Conservation (phyloP, 1,284 basidiomycete genomes). For the Apiotrichum montevideense region DNA sequence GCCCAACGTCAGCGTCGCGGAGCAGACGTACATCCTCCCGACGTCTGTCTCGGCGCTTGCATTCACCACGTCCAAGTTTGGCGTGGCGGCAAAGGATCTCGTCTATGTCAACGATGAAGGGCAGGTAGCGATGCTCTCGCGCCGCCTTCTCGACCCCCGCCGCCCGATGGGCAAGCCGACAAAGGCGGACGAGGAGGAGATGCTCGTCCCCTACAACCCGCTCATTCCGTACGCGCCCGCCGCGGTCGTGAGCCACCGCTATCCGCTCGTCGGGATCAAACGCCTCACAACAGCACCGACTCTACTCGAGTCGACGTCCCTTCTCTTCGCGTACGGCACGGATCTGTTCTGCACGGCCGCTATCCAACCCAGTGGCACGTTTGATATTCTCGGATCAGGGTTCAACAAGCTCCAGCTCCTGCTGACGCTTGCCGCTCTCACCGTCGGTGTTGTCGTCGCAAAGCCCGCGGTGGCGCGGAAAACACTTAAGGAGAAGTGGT, state of each 20-base stretch:
- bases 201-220: slow-evolving; percentile 77
- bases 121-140: slow-evolving; percentile 69
- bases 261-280: slow-evolving; percentile 61
- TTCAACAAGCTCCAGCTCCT: slow-evolving; percentile 94
- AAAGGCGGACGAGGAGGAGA: slow-evolving; percentile 73
- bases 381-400: slow-evolving; percentile 82
- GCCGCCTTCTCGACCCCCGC: slow-evolving; percentile 73
- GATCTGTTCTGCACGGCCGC: slow-evolving; percentile 76
- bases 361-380: slow-evolving; percentile 78
- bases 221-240: slow-evolving; percentile 66
- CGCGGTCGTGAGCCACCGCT: slow-evolving; percentile 52
- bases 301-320: slow-evolving; percentile 81
- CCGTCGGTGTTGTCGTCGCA: slow-evolving; percentile 65
- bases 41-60: slow-evolving; percentile 62
- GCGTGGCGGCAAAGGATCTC: slow-evolving; percentile 79
- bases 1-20: slow-evolving; percentile 55
- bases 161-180: slow-evolving; percentile 73
- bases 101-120: slow-evolving; percentile 71
- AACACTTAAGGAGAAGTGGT: slow-evolving; percentile 42
- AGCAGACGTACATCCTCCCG: slow-evolving; percentile 68
- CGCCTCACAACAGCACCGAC: slow-evolving; percentile 70
- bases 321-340: slow-evolving; percentile 79
- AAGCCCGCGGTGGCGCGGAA: slow-evolving; percentile 48
- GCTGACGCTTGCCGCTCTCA: slow-evolving; percentile 68
- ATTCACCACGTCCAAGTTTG: slow-evolving; percentile 75